Base-by-base conservation (phyloP, 1,284 basidiomycete species). In the Takashimella tepidaria region DNA sequence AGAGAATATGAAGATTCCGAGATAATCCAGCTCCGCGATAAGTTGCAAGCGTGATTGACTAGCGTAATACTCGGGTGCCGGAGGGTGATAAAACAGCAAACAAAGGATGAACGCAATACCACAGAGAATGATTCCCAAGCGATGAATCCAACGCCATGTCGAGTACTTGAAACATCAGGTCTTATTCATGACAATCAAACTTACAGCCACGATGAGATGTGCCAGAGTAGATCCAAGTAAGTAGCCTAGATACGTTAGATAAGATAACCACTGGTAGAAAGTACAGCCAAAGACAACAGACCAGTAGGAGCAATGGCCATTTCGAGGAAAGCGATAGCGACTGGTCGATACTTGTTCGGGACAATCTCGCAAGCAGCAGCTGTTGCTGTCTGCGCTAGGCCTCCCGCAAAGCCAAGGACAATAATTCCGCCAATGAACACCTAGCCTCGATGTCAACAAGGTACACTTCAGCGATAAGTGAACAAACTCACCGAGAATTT, bases 321-420 rank as follows among this genome's bases (percentile, higher is more conserved):
- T 37, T 52, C 50, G 16, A 52, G 44, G 23, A 52, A 52, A 8
- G 50, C 50, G 23, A 52, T 52, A 27, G 45, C 50, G 23, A 52
- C 11, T 13, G 50, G 50, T 10, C 50, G 50, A 24, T 52, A 52
- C 27, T 52, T 52, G 50, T 52, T 52, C 12, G 50, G 50, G 5
- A 52, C 50, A 45, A 52, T 52, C 45, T 52, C 50, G 27, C 50
- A 47, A 4, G 50, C 50, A 1, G 50, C 50, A 37, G 50, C 50
- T 11, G 50, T 52, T 3, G 50, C 50, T 3, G 45, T 52, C 22
- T 52, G 50, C n/a, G 50, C 50, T 13, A 52, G 50, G 16, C 50
- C 50, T 3, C 50, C 50, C 4, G 50, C 50, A 22, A 47, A 46
- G 13, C 50, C 50, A 2, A 52, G 45, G 25, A 52, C 19, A 23